These are phyloP conservation scores for Scutellaria galericulata DNA, from an alignment of 257 asterid species.

Conservation along the genomic window DNA sequence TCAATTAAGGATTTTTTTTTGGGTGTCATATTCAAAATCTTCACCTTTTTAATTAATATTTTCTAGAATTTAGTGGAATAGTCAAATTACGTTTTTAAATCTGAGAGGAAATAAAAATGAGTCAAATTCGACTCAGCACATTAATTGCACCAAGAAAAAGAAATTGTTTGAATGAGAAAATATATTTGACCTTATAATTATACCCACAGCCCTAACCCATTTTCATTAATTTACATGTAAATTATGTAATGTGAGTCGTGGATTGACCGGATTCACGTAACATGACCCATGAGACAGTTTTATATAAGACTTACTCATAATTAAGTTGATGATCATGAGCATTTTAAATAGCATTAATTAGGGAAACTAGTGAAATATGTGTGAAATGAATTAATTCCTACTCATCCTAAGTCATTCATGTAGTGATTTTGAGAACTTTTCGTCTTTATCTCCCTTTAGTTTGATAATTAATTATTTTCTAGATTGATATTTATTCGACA, in stretches of 20 bases:
- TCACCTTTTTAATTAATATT: not conserved
- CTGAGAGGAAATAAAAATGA: not conserved
- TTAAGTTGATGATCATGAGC: not conserved
- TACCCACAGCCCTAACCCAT: too few relatives aligned
- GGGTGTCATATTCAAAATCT: not conserved
- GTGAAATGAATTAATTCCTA: not conserved
- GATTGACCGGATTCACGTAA: too few relatives aligned
- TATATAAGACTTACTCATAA: too few relatives aligned
- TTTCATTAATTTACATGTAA: too few relatives aligned
- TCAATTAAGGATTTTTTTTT: not conserved
- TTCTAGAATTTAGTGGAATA: not conserved
- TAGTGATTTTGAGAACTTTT: too few relatives aligned
- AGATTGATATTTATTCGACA: too few relatives aligned
- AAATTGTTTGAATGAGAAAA: not conserved
- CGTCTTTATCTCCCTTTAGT: too few relatives aligned
- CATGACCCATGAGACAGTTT: too few relatives aligned
- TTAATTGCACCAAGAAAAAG: slow-evolving; percentile 9
- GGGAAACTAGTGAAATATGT: not conserved
- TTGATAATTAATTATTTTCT: too few relatives aligned
- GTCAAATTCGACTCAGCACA: slow-evolving; percentile 11
- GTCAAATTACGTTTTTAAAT: not conserved
- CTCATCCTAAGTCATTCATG: too few relatives aligned
- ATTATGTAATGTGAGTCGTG: too few relatives aligned
- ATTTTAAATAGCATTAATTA: not conserved
- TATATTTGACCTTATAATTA: not conserved